A percentile compares a stretch with the other conserved stretches of the same genome.
These are phyloP conservation scores for Gastrodia elata DNA, from an alignment of 106 monocot species.

Conservation along the genomic window DNA sequence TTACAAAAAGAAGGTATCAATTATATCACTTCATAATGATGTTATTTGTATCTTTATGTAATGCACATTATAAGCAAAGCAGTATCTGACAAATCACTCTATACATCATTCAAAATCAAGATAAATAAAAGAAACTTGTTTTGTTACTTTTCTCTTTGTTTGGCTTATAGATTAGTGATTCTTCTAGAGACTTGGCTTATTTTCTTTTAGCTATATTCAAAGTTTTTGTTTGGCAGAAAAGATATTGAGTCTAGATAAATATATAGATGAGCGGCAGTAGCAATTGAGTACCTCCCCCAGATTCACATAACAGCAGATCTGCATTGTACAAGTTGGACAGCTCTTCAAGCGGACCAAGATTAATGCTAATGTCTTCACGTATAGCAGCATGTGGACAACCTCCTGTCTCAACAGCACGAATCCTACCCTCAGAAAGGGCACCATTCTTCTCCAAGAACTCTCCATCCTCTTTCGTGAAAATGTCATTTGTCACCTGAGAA, in stretches of 20 bases:
- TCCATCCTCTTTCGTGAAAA: conserved; percentile 97
- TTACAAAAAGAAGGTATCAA: too few species aligned
- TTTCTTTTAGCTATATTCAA: neutral
- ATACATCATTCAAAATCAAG: too few species aligned
- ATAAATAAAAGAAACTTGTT: too few species aligned
- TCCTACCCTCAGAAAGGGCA: conserved; percentile 94
- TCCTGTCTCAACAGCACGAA: conserved; percentile 96
- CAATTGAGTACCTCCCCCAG: conserved; percentile 91
- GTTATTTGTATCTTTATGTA: too few species aligned
- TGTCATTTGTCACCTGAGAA: conserved; percentile 92
- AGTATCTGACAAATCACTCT: too few species aligned
- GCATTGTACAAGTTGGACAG: conserved; percentile 82
- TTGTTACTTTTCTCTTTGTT: too few species aligned
- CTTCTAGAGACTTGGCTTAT: neutral
- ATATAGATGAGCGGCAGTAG: neutral
- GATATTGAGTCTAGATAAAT: neutral
- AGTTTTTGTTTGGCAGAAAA: neutral
- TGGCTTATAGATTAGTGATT: neutral
- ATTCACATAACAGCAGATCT: conserved; percentile 96
- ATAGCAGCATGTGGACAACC: conserved; percentile 98
- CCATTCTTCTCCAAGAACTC: conserved; percentile 94
- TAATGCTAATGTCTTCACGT: conserved; percentile 97
- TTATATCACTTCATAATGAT: too few species aligned
- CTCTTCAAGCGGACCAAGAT: conserved; percentile 93
- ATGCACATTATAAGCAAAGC: too few species aligned